Conservation (phyloP, 441 rosid genomes). For the Gossypium trilobum region DNA sequence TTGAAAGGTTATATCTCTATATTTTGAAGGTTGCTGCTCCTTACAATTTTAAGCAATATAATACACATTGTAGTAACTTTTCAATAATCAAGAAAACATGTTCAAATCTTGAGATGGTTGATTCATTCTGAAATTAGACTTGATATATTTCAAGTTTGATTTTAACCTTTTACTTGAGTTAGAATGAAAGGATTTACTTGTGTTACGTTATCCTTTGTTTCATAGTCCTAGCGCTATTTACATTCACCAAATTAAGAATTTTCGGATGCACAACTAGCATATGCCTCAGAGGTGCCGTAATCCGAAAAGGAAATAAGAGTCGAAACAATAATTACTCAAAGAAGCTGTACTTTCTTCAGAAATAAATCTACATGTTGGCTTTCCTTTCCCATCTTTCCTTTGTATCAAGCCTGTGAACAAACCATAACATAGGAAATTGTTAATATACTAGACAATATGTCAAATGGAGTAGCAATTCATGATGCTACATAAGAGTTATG, state of each 20-base stretch:
- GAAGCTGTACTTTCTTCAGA: background rate
- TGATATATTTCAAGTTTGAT: background rate
- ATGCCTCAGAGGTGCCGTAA: background rate
- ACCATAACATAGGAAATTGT: background rate
- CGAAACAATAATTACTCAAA: background rate
- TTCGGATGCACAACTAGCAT: background rate
- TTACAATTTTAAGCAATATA: no score
- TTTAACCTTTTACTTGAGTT: background rate
- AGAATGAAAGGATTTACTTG: no score
- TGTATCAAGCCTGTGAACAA: constrained; percentile 55
- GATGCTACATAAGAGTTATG: background rate
- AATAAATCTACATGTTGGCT: constrained; percentile 60
- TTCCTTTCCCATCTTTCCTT: constrained; percentile 92
- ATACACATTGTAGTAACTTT: no score
- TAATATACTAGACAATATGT: background rate
- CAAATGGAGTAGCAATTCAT: background rate
- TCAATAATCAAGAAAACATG: background rate
- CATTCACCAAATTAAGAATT: background rate
- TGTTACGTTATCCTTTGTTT: background rate
- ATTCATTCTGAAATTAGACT: background rate
- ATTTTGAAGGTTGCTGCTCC: background rate
- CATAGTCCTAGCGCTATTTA: background rate
- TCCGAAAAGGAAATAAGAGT: background rate
- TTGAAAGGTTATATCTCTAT: background rate
- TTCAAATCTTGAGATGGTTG: background rate